These are phyloP conservation scores for Hanseniaspora vineae DNA, from an alignment of 805 yeast genomes.

Conservation along the genomic window DNA sequence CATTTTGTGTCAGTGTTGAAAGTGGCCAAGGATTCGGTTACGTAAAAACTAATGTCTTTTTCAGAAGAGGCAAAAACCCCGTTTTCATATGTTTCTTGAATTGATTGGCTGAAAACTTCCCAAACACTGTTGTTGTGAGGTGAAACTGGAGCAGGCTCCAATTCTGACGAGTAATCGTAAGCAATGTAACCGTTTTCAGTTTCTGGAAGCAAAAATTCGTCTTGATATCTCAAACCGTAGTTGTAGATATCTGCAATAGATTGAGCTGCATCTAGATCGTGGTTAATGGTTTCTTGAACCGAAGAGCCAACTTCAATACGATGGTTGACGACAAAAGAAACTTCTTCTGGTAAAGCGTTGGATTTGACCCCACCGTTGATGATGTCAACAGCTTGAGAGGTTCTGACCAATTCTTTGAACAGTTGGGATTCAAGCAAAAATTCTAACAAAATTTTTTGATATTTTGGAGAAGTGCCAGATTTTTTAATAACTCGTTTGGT, in stretches of 20 bases:
- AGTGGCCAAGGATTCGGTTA: slow-evolving; percentile 38
- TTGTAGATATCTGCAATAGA: slow-evolving; percentile 34
- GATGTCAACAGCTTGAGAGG: slow-evolving; percentile 58
- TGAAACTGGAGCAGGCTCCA: slow-evolving; percentile 30
- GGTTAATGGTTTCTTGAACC: slow-evolving; percentile 29
- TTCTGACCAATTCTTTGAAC: slow-evolving; percentile 33
- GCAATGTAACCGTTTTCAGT: slow-evolving; percentile 21
- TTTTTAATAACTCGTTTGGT: slow-evolving; percentile 19
- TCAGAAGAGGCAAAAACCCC: slow-evolving; percentile 23
- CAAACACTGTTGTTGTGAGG: slow-evolving; percentile 25
- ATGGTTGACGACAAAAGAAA: slow-evolving; percentile 43
- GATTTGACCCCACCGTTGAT: slow-evolving; percentile 62
- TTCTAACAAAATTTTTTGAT: slow-evolving; percentile 25
- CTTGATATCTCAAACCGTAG: slow-evolving; percentile 29
- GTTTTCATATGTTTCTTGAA: slow-evolving; percentile 43
- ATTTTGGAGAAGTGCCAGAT: slow-evolving; percentile 24
- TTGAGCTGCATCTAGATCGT: slow-evolving; percentile 25
- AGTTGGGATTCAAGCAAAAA: slow-evolving; percentile 8
- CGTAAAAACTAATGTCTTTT: slow-evolving; percentile 16
- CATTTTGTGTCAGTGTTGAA: slow-evolving; percentile 53
- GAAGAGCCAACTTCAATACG: slow-evolving; percentile 48
- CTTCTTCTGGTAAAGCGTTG: slow-evolving; percentile 64
- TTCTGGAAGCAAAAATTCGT: slow-evolving; percentile 12
- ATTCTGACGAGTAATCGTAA: slow-evolving; percentile 6
- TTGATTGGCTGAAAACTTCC: slow-evolving; percentile 36